Conservation (phyloP, 495 filamentous ascomycete species). For the Aspergillus sclerotiicarbonarius region DNA sequence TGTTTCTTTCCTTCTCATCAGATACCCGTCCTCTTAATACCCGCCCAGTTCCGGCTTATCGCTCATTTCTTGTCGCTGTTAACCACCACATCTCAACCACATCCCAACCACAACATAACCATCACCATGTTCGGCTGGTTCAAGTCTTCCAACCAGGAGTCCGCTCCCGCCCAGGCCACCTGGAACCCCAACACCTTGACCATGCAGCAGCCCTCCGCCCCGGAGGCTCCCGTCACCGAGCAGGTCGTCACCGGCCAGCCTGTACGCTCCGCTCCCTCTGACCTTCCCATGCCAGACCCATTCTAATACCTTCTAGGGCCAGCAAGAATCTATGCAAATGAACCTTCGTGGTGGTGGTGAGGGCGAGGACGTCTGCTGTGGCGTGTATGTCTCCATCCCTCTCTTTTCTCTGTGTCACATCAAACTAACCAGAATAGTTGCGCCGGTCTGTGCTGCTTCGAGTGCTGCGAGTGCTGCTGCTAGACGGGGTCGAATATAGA, state of each 20-base stretch:
- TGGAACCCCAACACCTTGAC: conserved; percentile 24
- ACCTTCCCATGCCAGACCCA: neutral
- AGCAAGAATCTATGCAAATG: conserved; percentile 18
- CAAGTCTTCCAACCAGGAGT: conserved; percentile 22
- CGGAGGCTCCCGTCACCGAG: conserved; percentile 14
- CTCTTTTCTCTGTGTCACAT: neutral
- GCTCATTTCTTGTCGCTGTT: neutral
- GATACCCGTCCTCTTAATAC: too few relatives aligned
- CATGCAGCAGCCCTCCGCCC: conserved; percentile 25
- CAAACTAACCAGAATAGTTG: conserved; percentile 10
- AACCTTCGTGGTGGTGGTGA: conserved; percentile 23
- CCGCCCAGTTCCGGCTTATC: neutral
- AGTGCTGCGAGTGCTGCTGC: conserved; percentile 27
- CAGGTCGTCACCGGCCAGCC: conserved; percentile 14
- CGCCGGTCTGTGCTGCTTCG: conserved; percentile 25
- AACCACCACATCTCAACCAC: neutral
- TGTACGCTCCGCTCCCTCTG: conserved; percentile 6
- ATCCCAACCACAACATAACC: neutral
- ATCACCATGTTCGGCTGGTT: conserved; percentile 18
- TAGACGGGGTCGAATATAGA: conserved; percentile 4
- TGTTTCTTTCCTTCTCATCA: too few relatives aligned
- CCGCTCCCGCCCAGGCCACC: conserved; percentile 13
- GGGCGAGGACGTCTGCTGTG: conserved; percentile 22
- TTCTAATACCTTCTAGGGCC: conserved; percentile 4
- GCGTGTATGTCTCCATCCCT: conserved; percentile 15